Conservation (phyloP, 139 green algal genomes). For the Micractinium sp. region DNA sequence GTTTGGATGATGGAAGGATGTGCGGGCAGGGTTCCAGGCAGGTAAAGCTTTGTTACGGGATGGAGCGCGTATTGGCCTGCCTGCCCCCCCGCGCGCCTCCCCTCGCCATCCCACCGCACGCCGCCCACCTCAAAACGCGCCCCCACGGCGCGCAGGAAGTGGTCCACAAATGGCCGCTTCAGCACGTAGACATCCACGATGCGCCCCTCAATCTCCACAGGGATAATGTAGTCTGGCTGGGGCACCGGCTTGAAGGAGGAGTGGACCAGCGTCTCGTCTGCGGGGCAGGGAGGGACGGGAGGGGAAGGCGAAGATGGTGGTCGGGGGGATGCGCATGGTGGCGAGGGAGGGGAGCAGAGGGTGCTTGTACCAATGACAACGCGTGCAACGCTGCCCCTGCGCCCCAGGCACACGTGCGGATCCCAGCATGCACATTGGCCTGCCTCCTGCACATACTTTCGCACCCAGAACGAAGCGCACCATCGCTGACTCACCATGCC, state of each 20-base stretch:
- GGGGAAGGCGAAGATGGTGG: neutral
- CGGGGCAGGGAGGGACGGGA: neutral
- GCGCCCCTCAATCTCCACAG: conserved; percentile 86
- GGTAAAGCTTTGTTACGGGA: neutral
- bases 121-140: conserved; percentile 72
- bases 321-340: neutral
- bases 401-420: neutral
- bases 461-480: neutral
- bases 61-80: no score
- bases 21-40: neutral
- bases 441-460: neutral
- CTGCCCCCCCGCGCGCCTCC: neutral
- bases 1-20: neutral
- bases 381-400: neutral
- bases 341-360: neutral
- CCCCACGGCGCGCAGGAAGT: conserved; percentile 85
- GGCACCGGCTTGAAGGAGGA: conserved; percentile 94
- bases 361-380: neutral
- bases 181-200: conserved; percentile 95
- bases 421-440: neutral
- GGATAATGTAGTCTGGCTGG: conserved; percentile 92
- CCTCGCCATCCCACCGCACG: no score
- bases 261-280: conserved; percentile 98
- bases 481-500: no score
- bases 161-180: conserved; percentile 93